A percentile compares a stretch with the other conserved stretches of the same genome.
Conservation (phyloP, 208 protist genomes). For the Trypanosomatidae sp. region DNA sequence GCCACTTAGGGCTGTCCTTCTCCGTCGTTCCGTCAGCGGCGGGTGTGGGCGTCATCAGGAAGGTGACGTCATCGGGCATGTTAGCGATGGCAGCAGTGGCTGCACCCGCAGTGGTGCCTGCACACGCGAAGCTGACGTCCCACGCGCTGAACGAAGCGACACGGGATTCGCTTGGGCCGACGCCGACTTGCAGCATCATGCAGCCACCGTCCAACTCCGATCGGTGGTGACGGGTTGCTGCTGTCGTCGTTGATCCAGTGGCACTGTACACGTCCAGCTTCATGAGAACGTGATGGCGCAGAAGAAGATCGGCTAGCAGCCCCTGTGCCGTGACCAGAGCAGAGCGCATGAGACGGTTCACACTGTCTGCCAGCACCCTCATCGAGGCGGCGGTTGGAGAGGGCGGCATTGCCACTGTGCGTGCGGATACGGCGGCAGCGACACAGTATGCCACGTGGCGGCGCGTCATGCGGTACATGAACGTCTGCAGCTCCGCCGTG, state of each 20-base stretch:
- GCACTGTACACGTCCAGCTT: neutral
- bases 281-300: conserved; percentile 20
- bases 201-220: neutral
- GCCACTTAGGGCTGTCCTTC: conserved; percentile 11
- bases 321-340: conserved; percentile 14
- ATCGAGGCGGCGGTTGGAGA: neutral
- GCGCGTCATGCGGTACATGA: conserved; percentile 39
- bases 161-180: conserved; percentile 34
- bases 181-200: conserved; percentile 33
- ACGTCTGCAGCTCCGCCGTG: conserved; percentile 41
- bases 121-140: conserved; percentile 36
- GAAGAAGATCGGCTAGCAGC: conserved; percentile 14
- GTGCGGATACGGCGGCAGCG: conserved; percentile 24
- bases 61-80: conserved; percentile 26
- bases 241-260: neutral
- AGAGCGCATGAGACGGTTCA: conserved; percentile 12
- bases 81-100: neutral
- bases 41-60: conserved; percentile 11
- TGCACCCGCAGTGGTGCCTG: neutral
- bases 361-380: neutral
- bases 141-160: conserved; percentile 25
- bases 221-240: neutral
- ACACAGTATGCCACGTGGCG: conserved; percentile 47
- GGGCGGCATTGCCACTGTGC: conserved; percentile 9
- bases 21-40: neutral